These are phyloP conservation scores for Bothriochloa decipiens DNA, from an alignment of 176 grass and related monocot genomes.

Conservation along the genomic window DNA sequence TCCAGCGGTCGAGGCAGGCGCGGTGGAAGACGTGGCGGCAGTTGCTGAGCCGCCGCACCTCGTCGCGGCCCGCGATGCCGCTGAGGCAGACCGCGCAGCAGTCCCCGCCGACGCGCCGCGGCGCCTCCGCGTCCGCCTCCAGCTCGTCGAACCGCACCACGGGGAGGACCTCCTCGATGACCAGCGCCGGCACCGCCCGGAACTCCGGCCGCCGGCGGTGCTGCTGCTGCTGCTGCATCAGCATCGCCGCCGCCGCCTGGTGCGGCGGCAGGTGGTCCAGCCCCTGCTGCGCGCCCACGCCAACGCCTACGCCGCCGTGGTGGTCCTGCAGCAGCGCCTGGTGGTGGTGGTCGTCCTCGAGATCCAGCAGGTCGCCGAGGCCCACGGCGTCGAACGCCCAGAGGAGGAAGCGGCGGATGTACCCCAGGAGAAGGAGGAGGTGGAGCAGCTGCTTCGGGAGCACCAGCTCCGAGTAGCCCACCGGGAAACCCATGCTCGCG, in stretches of 20 bases:
- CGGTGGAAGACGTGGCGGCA: slow-evolving; percentile 94
- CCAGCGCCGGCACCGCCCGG: slow-evolving; percentile 54
- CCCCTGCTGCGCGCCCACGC: too few relatives aligned
- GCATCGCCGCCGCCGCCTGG: background rate
- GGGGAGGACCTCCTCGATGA: slow-evolving; percentile 76
- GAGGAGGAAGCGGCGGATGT: slow-evolving; percentile 70
- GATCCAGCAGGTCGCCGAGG: slow-evolving; percentile 72
- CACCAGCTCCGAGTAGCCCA: slow-evolving; percentile 70
- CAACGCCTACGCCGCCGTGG: background rate
- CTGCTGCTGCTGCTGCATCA: background rate
- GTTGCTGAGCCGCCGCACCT: slow-evolving; percentile 79
- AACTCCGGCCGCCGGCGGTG: slow-evolving; percentile 33
- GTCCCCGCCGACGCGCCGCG: slow-evolving; percentile 7
- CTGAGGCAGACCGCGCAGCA: slow-evolving; percentile 81
- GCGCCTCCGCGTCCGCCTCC: background rate
- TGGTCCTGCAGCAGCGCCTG: slow-evolving; percentile 46
- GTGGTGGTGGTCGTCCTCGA: slow-evolving; percentile 51
- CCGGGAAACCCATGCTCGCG: slow-evolving; percentile 73
- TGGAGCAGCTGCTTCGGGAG: slow-evolving; percentile 74
- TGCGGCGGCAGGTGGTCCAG: background rate
- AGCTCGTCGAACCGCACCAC: slow-evolving; percentile 79
- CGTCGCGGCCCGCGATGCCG: slow-evolving; percentile 65
- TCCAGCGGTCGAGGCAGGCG: slow-evolving; percentile 89
- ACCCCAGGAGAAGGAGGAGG: slow-evolving; percentile 67
- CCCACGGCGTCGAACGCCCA: slow-evolving; percentile 73